Conservation (phyloP, 2,329 filamentous ascomycete species). For the Trichocomaceae sp. region DNA sequence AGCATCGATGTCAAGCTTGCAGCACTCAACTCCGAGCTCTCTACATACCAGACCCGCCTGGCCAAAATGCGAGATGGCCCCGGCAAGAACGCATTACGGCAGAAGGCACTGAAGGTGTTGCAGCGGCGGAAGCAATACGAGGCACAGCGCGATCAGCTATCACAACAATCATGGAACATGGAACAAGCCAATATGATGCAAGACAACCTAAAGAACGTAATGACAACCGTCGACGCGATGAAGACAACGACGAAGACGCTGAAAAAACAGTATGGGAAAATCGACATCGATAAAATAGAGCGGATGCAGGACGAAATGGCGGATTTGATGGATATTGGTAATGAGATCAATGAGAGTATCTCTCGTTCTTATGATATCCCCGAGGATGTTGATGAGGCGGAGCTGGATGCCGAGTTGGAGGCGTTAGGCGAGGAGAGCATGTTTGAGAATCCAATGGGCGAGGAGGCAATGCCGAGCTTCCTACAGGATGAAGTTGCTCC, state of each 20-base stretch:
- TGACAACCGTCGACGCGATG: constrained; percentile 97
- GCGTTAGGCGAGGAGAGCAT: constrained; percentile 91
- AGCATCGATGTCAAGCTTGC: constrained; percentile 92
- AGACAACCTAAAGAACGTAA: constrained; percentile 96
- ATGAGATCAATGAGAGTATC: constrained; percentile 95
- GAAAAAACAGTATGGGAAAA: constrained; percentile 90
- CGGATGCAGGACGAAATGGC: constrained; percentile 98
- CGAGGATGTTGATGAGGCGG: constrained; percentile 93
- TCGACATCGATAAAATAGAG: constrained; percentile 97
- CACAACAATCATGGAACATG: constrained; percentile 97
- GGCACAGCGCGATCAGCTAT: constrained; percentile 83
- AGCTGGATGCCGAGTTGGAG: constrained; percentile 93
- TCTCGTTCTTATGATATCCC: constrained; percentile 87
- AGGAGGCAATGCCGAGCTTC: constrained; percentile 68
- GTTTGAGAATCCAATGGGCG: constrained; percentile 57
- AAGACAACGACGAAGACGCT: constrained; percentile 93
- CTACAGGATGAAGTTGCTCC: constrained; percentile 80
- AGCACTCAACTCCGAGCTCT: constrained; percentile 82
- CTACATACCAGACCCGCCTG: constrained; percentile 79
- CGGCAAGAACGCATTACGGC: constrained; percentile 84
- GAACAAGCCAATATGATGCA: constrained; percentile 98
- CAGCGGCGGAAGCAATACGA: constrained; percentile 94
- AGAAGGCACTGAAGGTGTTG: constrained; percentile 89
- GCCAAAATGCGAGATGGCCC: constrained; percentile 91
- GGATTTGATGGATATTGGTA: constrained; percentile 92